phyloP scores from a whole-genome alignment of 1,284 basidiomycete genomes.

The Exsudoporus floridanus region DNA sequence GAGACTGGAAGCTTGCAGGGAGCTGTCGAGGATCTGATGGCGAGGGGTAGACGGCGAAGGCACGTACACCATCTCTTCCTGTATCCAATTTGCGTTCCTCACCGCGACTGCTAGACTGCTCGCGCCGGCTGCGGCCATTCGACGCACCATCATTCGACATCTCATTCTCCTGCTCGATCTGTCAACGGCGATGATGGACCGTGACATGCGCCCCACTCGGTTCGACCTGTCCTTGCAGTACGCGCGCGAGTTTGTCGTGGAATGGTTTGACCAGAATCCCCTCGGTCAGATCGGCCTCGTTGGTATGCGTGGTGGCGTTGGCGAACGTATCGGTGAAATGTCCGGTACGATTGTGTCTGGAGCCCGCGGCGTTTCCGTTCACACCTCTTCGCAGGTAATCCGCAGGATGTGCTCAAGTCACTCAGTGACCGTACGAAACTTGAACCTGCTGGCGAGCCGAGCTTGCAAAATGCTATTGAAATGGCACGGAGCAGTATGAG shows the following conservation, averaged over 20 bases:
- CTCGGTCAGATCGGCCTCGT: slow-evolving; percentile 95
- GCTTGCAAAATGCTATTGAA: slow-evolving; percentile 93
- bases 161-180: slow-evolving; percentile 89
- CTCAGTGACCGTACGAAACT: slow-evolving; percentile 87
- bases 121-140: slow-evolving; percentile 82
- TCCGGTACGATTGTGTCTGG: slow-evolving; percentile 57
- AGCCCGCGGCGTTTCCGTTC: neutral
- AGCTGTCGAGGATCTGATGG: slow-evolving; percentile 87
- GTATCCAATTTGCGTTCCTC: slow-evolving; percentile 5
- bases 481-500: slow-evolving; percentile 92
- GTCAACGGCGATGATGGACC: slow-evolving; percentile 89
- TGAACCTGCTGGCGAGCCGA: slow-evolving; percentile 90
- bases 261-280: slow-evolving; percentile 99
- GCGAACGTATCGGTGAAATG: slow-evolving; percentile 86
- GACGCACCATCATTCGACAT: slow-evolving; percentile 95
- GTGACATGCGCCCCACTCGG: slow-evolving; percentile 92
- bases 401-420: slow-evolving; percentile 86
- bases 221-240: slow-evolving; percentile 90
- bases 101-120: slow-evolving; percentile 50
- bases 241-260: slow-evolving; percentile 84
- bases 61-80: slow-evolving; percentile 34
- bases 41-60: slow-evolving; percentile 83
- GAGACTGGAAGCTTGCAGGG: slow-evolving; percentile 88
- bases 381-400: slow-evolving; percentile 66
- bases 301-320: slow-evolving; percentile 86